A percentile compares a stretch with the other conserved stretches of the same genome.
These are phyloP conservation scores for Kluyveromyces sp. DNA, from an alignment of 1,139 yeast species.

Conservation along the genomic window DNA sequence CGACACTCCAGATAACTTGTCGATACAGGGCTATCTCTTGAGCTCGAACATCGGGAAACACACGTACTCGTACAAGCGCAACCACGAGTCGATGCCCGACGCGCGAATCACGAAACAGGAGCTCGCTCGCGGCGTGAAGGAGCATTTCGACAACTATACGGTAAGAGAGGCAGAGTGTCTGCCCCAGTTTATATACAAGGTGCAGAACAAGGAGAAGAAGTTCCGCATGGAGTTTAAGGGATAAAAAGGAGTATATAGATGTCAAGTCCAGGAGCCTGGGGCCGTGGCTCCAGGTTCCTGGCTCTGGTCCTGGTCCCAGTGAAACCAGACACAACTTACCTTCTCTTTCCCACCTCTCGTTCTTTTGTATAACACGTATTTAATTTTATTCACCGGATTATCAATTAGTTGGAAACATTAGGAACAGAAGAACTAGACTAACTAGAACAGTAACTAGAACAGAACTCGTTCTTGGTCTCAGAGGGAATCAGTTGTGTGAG, in stretches of 20 bases:
- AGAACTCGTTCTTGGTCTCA: neutral
- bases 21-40: constrained; percentile 26
- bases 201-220: constrained; percentile 24
- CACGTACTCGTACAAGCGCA: constrained; percentile 23
- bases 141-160: constrained; percentile 21
- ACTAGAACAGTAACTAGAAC: too few relatives aligned
- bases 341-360: too few relatives aligned
- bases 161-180: constrained; percentile 28
- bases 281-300: too few relatives aligned
- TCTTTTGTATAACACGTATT: too few relatives aligned
- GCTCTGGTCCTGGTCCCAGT: too few relatives aligned
- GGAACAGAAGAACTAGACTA: too few relatives aligned
- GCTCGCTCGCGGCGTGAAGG: constrained; percentile 22
- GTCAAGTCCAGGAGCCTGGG: too few relatives aligned
- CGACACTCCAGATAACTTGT: constrained; percentile 24
- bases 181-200: constrained; percentile 31
- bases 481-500: neutral
- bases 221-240: constrained; percentile 29
- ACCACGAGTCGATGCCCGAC: constrained; percentile 15
- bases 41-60: constrained; percentile 28
- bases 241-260: neutral
- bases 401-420: too few relatives aligned
- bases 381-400: too few relatives aligned
- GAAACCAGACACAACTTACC: too few relatives aligned
- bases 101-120: constrained; percentile 24